A percentile compares a stretch with the other conserved stretches of the same genome.
phyloP scores from a whole-genome alignment of 192 early-diverging fungal genomes.

The Umbelopsis ramanniana region DNA sequence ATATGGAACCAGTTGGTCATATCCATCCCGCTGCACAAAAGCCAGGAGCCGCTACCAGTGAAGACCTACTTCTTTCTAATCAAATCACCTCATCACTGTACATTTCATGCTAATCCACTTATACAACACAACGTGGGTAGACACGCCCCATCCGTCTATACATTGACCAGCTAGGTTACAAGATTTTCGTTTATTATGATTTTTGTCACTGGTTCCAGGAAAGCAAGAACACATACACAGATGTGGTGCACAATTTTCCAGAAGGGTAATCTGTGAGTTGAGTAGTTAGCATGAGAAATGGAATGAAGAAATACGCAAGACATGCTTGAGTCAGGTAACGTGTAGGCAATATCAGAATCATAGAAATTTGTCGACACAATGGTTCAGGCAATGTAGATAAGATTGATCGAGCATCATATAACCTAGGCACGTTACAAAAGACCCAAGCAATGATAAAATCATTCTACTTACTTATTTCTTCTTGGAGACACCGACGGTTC shows the following conservation, averaged over 20 bases:
- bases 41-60: too few relatives aligned
- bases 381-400: constrained; percentile 67
- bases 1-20: too few relatives aligned
- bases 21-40: too few relatives aligned
- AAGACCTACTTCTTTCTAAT: too few relatives aligned
- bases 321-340: background rate
- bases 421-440: constrained; percentile 1
- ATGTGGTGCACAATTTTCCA: constrained; percentile 12
- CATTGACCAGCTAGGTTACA: background rate
- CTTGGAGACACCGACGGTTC: constrained; percentile 98
- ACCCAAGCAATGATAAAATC: constrained; percentile 20
- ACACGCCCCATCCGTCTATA: background rate
- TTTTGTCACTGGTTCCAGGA: constrained; percentile 16
- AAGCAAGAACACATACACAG: constrained; percentile 19
- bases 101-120: too few relatives aligned
- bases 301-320: too few relatives aligned
- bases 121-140: too few relatives aligned
- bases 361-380: constrained; percentile 42
- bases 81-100: too few relatives aligned
- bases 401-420: constrained; percentile 40
- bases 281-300: background rate
- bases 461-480: constrained; percentile 80
- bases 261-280: background rate
- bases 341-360: constrained; percentile 26
- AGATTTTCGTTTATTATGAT: constrained; percentile 16